Percentiles rank a stretch among this genome's conserved stretches.
Conservation (phyloP, 2,329 filamentous ascomycete species). For the Exophiala viscosa region DNA sequence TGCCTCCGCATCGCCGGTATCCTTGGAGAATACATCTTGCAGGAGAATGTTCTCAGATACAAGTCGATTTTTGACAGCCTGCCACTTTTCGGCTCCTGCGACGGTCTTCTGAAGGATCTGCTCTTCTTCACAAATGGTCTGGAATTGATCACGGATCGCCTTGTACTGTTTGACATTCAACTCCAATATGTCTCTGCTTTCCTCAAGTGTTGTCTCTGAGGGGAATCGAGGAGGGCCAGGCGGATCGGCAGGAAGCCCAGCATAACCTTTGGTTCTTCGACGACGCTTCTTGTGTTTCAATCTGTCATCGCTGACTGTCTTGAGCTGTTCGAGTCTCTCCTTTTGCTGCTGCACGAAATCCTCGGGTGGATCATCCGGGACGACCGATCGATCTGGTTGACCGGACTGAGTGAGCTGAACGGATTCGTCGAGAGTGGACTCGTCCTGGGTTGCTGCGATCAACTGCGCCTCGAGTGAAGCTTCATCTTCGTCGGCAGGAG, state of each 20-base stretch:
- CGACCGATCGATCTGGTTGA: slow-evolving; percentile 1
- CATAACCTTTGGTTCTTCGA: slow-evolving; percentile 65
- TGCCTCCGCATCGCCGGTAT: slow-evolving; percentile 49
- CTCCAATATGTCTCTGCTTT: slow-evolving; percentile 66
- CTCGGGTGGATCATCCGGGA: slow-evolving; percentile 35
- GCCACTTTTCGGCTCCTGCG: slow-evolving; percentile 70
- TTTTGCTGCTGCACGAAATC: slow-evolving; percentile 52
- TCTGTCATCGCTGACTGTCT: slow-evolving; percentile 59
- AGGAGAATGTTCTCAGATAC: slow-evolving; percentile 63
- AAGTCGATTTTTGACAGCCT: slow-evolving; percentile 64
- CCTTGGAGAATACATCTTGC: slow-evolving; percentile 57
- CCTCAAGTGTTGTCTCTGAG: slow-evolving; percentile 77
- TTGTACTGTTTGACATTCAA: slow-evolving; percentile 63
- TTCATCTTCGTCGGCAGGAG: slow-evolving; percentile 22
- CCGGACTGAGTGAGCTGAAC: slow-evolving; percentile 1
- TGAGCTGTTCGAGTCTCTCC: slow-evolving; percentile 53
- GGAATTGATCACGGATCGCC: slow-evolving; percentile 63
- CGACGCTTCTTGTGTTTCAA: slow-evolving; percentile 64
- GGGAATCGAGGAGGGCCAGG: slow-evolving; percentile 69
- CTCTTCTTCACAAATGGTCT: slow-evolving; percentile 64
- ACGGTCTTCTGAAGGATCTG: slow-evolving; percentile 71
- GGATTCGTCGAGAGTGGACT: slow-evolving; percentile 5
- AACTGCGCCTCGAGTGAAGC: slow-evolving; percentile 31
- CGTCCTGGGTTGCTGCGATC: slow-evolving; percentile 27
- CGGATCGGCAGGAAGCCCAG: slow-evolving; percentile 63